These are phyloP conservation scores for Ogataea nitratoaversa DNA, from an alignment of 805 yeast species.

Conservation along the genomic window DNA sequence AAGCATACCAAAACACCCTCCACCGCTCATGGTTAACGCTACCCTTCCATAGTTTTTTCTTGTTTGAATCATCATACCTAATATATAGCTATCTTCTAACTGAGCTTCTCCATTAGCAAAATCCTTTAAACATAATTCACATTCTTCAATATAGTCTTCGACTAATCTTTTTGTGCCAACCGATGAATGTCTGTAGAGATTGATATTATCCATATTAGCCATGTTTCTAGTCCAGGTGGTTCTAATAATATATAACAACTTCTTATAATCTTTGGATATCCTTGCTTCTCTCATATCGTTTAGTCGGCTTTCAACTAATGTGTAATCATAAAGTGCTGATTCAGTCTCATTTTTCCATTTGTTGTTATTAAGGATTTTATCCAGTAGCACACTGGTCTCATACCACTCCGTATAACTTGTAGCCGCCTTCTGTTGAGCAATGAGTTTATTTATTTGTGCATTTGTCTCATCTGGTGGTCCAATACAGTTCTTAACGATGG, in stretches of 20 bases:
- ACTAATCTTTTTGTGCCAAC: constrained; percentile 83
- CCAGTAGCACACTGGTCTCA: constrained; percentile 57
- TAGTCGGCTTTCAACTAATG: constrained; percentile 50
- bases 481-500: constrained; percentile 31
- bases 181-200: constrained; percentile 70
- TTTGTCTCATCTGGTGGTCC: constrained; percentile 37
- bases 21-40: constrained; percentile 93
- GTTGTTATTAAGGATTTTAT: constrained; percentile 57
- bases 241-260: constrained; percentile 67
- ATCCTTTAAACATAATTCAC: constrained; percentile 44
- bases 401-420: constrained; percentile 59
- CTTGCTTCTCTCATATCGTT: constrained; percentile 59
- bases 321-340: constrained; percentile 70
- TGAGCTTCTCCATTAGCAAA: constrained; percentile 36
- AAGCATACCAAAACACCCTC: constrained; percentile 88
- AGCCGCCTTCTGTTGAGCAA: constrained; percentile 44
- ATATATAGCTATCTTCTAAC: constrained; percentile 62
- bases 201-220: constrained; percentile 82
- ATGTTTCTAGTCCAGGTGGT: constrained; percentile 82
- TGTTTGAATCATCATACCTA: constrained; percentile 81
- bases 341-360: constrained; percentile 66
- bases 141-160: constrained; percentile 79
- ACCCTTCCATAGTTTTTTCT: constrained; percentile 91
- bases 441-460: constrained; percentile 34
- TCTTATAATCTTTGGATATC: constrained; percentile 48